Evolutionary conservation across 495 filamentous ascomycete species (phyloP).

Genomic region (Astrocystis sublimbata): DNA sequence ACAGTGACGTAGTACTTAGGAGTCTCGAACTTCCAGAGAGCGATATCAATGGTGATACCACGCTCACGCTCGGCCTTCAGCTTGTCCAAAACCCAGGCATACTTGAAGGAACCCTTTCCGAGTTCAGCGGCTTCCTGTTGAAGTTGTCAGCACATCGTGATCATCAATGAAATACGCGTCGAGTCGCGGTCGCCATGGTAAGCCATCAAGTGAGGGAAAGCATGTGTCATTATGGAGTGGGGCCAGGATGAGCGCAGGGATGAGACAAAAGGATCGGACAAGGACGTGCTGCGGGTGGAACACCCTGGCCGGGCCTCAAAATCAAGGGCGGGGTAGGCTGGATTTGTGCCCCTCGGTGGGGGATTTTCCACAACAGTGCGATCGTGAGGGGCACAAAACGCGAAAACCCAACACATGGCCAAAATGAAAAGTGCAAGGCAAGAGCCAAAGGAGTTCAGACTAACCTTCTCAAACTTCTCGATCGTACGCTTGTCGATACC

Average conservation of each 20-base stretch:
- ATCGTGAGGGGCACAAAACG: slow-evolving; percentile 30
- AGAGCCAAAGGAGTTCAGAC: slow-evolving; percentile 33
- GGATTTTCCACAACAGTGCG: slow-evolving; percentile 16
- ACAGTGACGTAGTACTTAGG: slow-evolving; percentile 98
- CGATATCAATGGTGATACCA: slow-evolving; percentile 99
- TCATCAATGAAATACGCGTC: no score
- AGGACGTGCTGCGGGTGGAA: slow-evolving; percentile 5
- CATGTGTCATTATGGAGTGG: no score
- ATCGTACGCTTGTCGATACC: slow-evolving; percentile 99
- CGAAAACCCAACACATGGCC: slow-evolving; percentile 12
- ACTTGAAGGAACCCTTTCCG: slow-evolving; percentile 99
- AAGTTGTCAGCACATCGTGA: background rate
- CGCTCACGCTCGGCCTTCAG: slow-evolving; percentile 99
- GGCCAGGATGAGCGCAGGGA: background rate
- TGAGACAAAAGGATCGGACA: background rate
- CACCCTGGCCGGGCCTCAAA: slow-evolving; percentile 37
- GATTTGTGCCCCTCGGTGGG: slow-evolving; percentile 40
- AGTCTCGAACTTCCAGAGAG: slow-evolving; percentile 99
- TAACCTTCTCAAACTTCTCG: slow-evolving; percentile 99
- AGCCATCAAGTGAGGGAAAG: no score
- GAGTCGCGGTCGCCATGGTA: no score
- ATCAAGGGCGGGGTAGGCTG: slow-evolving; percentile 36
- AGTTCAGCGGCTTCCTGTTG: slow-evolving; percentile 94
- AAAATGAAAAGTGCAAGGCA: slow-evolving; percentile 14
- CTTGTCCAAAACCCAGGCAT: slow-evolving; percentile 99